Base-by-base conservation (phyloP, 1,284 basidiomycete species). In the Gymnopus androsaceus region DNA sequence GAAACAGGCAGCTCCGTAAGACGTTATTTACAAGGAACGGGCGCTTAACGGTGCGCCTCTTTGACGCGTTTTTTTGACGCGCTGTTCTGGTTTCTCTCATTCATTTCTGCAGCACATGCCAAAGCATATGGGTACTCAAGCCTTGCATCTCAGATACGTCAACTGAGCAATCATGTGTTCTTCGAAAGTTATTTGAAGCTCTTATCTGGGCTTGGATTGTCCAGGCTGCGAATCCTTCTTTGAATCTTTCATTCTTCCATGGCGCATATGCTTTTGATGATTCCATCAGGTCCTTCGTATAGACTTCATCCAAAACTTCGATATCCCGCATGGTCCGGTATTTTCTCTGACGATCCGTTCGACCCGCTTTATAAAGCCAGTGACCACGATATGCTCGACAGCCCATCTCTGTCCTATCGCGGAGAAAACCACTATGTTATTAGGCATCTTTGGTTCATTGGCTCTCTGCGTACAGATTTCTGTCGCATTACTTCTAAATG, bases 401-500 rank as follows among this genome's bases (percentile, higher is more conserved):
- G 36, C 19, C 46, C 21, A 33, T 17, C 46, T 36, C 30, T 12
- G 17, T 25, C 17, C 31, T 31, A 12, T 17, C 44, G 15, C 44
- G n/a, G n/a, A n/a, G n/a, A n/a, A n/a, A n/a, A n/a, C n/a, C 41
- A 28, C 41, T 41, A 55, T 58, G 54, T 27, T 56, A 28, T 6
- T 53, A 9, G 33, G 67, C 55, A 52, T 66, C 27, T 51, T 58
- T 27, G 59, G 56, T 36, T 56, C 59, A 27, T 57, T 69, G 31
- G 28, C 23, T 7, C 64, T 63, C 38, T 64, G 54, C 7, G n/a
- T 36, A 7, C 56, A 59, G 41, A 41, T 62, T 11, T 63, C 51
- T 17, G 44, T 37, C 38, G 73, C 72, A 36, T 53, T 58, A n/a
- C 64, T 73, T 19, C 67, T 61, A 11, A 72, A 76, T 71, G 73